Evolutionary conservation across 805 yeast species (phyloP).

Genomic region (Candida orba): DNA sequence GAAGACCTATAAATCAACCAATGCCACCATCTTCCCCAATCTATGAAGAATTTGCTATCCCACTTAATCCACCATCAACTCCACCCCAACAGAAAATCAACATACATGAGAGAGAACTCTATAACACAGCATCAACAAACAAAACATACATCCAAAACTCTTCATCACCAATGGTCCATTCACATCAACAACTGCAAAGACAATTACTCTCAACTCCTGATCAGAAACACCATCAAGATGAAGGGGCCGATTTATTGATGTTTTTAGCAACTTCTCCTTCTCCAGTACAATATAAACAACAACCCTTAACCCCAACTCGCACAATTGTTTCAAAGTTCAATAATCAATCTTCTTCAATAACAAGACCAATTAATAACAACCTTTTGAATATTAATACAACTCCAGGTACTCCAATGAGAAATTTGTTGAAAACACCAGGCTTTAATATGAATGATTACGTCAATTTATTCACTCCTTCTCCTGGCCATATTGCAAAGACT

Average conservation of each 20-base stretch:
- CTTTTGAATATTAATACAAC: conserved; percentile 5
- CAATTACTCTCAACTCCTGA: conserved; percentile 20
- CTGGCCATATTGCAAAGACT: conserved; percentile 29
- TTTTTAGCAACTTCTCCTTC: conserved; percentile 81
- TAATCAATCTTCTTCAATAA: conserved; percentile 11
- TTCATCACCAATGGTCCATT: conserved; percentile 12
- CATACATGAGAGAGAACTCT: conserved; percentile 16
- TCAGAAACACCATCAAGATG: conserved; percentile 28
- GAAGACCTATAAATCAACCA: conserved; percentile 1
- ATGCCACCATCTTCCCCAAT: conserved; percentile 24
- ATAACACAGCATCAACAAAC: conserved; percentile 22
- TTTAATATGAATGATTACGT: conserved; percentile 82
- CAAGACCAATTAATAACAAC: conserved; percentile 7
- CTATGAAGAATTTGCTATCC: conserved; percentile 15
- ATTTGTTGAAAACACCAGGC: conserved; percentile 45
- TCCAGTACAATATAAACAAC: conserved; percentile 29
- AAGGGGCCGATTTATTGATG: conserved; percentile 78
- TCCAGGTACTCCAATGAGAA: conserved; percentile 25
- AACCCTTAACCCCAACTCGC: conserved; percentile 20
- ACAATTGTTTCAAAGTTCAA: conserved; percentile 1
- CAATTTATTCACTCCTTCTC: conserved; percentile 70
- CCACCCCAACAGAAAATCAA: conserved; percentile 23
- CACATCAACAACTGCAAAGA: conserved; percentile 8
- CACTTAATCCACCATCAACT: conserved; percentile 18
- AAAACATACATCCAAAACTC: conserved; percentile 20